These are phyloP conservation scores for Saccharomyces pastorianus DNA, from an alignment of 1,139 yeast genomes.

Conservation along the genomic window DNA sequence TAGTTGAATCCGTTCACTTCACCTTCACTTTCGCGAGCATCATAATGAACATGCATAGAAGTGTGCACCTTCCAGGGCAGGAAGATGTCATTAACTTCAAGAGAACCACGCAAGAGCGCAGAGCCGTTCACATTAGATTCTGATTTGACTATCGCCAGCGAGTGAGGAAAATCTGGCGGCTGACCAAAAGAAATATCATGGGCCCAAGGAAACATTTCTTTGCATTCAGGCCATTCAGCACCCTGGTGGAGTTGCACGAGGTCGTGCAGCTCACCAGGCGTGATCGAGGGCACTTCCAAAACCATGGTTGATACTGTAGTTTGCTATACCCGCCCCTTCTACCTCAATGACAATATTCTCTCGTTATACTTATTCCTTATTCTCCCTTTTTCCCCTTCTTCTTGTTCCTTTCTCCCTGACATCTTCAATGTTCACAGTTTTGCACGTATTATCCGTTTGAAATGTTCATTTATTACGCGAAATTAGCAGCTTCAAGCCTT, in stretches of 20 bases:
- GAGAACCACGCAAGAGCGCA: background rate
- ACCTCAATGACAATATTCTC: slow-evolving; percentile 2
- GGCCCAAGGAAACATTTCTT: background rate
- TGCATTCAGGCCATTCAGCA: background rate
- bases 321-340: background rate
- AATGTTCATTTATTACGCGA: background rate
- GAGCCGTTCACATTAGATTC: background rate
- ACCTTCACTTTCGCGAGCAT: background rate
- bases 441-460: background rate
- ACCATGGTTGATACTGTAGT: background rate
- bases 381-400: background rate
- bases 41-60: background rate
- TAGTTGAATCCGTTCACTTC: background rate
- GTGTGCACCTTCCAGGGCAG: background rate
- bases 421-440: background rate
- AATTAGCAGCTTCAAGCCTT: no score
- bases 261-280: background rate
- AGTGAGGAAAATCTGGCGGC: background rate
- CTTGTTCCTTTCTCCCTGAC: background rate
- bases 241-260: background rate
- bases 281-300: slow-evolving; percentile 9
- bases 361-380: no score
- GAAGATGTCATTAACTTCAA: background rate
- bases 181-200: background rate
- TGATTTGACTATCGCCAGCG: background rate